A percentile compares a stretch with the other conserved stretches of the same genome.
Conservation (phyloP, 176 grass and related monocot species). For the Zoysia japonica region DNA sequence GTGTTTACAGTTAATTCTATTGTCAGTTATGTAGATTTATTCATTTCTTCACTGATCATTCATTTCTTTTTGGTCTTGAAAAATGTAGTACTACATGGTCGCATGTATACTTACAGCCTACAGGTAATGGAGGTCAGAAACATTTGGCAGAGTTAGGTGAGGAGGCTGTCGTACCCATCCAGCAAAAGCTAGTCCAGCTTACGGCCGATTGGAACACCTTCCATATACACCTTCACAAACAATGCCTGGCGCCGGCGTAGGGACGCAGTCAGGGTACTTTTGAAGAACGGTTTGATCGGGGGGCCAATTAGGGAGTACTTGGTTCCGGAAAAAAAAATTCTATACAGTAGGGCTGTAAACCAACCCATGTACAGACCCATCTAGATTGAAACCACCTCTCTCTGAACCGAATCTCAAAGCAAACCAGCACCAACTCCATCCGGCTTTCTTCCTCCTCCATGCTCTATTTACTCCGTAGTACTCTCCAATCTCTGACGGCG, state of each 20-base stretch:
- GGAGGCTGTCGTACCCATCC: constrained; percentile 53
- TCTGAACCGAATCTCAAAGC: too few species aligned
- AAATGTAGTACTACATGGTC: not conserved
- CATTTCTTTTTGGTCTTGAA: not conserved
- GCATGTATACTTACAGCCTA: constrained; percentile 58
- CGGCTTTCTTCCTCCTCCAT: too few species aligned
- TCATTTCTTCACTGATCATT: not conserved
- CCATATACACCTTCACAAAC: constrained; percentile 81
- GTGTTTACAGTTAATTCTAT: not conserved
- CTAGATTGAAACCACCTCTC: too few species aligned
- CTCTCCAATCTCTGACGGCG: too few species aligned
- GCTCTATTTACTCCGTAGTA: too few species aligned
- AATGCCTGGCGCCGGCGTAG: constrained; percentile 25
- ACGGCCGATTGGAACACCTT: constrained; percentile 68
- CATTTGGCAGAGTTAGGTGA: constrained; percentile 57
- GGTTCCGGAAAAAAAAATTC: not conserved
- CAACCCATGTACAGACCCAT: too few species aligned
- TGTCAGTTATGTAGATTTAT: not conserved
- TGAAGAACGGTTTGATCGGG: constrained; percentile 69
- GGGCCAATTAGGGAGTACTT: constrained; percentile 45
- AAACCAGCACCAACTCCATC: too few species aligned
- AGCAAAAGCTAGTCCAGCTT: constrained; percentile 62
- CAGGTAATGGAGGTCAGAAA: constrained; percentile 56
- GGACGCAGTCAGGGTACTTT: constrained; percentile 46
- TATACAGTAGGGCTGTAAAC: too few species aligned